phyloP scores from a whole-genome alignment of 2,329 filamentous ascomycete species.

The Alternaria arbusti region DNA sequence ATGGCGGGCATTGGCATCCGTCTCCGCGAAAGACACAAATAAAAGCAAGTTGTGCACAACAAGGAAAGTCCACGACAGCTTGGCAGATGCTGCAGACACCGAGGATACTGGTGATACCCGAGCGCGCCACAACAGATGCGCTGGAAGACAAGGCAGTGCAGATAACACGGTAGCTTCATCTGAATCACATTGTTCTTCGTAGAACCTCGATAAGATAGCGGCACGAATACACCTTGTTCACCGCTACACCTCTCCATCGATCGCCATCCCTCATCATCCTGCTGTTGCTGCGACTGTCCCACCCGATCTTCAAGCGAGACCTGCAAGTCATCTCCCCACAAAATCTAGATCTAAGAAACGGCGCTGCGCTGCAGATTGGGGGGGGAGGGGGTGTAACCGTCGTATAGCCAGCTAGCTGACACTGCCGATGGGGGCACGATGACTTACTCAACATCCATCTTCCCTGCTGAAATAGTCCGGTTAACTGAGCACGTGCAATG shows the following conservation, averaged over 20 bases:
- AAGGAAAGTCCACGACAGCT: slow-evolving; percentile 27
- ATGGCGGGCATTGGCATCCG: slow-evolving; percentile 3
- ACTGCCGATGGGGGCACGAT: slow-evolving; percentile 12
- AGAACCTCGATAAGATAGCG: not conserved
- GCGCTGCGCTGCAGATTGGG: not conserved
- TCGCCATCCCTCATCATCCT: not conserved
- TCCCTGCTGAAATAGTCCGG: not conserved
- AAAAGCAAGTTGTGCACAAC: slow-evolving; percentile 4
- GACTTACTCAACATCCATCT: slow-evolving; percentile 6
- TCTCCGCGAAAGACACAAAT: not conserved
- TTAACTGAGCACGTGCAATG: not conserved
- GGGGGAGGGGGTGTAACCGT: not conserved
- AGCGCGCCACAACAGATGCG: not conserved
- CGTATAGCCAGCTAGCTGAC: slow-evolving; percentile 9
- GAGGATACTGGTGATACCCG: not conserved
- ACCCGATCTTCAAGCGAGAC: not conserved
- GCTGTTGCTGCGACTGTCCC: not conserved
- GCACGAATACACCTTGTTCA: not conserved
- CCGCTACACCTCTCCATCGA: not conserved
- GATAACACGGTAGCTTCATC: not conserved
- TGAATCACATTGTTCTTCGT: not conserved
- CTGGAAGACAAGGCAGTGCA: not conserved
- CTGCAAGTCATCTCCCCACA: not conserved
- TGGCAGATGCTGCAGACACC: slow-evolving; percentile 21
- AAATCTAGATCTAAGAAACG: not conserved